phyloP scores from a whole-genome alignment of 306 rosid species.

The Medicago lupulina region DNA sequence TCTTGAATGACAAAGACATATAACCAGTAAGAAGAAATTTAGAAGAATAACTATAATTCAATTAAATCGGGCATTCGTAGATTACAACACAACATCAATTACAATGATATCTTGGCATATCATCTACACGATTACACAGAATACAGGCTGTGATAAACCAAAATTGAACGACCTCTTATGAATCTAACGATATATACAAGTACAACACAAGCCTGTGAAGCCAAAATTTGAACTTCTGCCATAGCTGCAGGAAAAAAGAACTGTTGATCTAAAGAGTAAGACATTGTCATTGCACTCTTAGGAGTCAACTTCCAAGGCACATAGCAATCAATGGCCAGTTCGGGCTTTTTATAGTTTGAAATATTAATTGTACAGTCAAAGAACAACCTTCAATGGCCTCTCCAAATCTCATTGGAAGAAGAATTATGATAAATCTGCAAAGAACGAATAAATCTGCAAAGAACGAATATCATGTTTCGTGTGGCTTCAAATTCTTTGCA shows the following conservation, averaged over 20 bases:
- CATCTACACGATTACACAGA: constrained; percentile 47
- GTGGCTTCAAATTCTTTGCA: constrained; percentile 40
- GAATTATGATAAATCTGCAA: constrained; percentile 54
- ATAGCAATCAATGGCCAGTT: constrained; percentile 29
- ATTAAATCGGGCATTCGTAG: constrained; percentile 17
- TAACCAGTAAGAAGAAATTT: no score
- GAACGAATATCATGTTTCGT: constrained; percentile 44
- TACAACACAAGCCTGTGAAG: constrained; percentile 19
- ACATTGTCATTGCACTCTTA: constrained; percentile 26
- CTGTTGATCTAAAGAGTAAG: constrained; percentile 20
- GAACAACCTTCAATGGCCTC: constrained; percentile 42
- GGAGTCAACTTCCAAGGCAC: constrained; percentile 44
- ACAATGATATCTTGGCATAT: constrained; percentile 32
- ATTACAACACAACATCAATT: constrained; percentile 40
- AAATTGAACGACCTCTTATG: constrained; percentile 44
- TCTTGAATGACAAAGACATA: no score
- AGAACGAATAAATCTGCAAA: constrained; percentile 50
- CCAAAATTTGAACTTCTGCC: constrained; percentile 45
- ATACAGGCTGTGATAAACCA: constrained; percentile 43
- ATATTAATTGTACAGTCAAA: constrained; percentile 43
- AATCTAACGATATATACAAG: constrained; percentile 47
- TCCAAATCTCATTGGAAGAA: constrained; percentile 49
- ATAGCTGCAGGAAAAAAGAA: constrained; percentile 39
- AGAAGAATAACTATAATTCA: constrained; percentile 6
- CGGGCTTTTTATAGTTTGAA: constrained; percentile 38